These are phyloP conservation scores for Porphyrellus cyaneotinctus DNA, from an alignment of 768 basidiomycete genomes.

Conservation along the genomic window DNA sequence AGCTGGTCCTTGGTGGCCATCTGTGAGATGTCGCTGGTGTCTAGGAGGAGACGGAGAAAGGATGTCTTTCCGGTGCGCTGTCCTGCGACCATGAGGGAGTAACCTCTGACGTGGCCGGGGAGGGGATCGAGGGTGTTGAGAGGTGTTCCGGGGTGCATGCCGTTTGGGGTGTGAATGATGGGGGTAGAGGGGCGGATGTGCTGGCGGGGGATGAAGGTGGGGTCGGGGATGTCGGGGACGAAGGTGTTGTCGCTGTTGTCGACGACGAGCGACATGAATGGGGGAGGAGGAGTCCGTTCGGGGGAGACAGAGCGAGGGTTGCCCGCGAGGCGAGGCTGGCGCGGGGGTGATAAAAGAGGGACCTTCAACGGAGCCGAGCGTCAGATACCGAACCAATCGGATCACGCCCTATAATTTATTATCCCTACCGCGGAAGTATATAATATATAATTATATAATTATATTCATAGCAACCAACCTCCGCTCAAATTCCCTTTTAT, in stretches of 20 bases:
- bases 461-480: slow-evolving; percentile 16
- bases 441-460: slow-evolving; percentile 23
- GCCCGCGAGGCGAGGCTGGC: slow-evolving; percentile 60
- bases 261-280: slow-evolving; percentile 51
- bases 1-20: slow-evolving; percentile 69
- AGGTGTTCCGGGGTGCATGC: slow-evolving; percentile 27
- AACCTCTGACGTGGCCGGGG: slow-evolving; percentile 33
- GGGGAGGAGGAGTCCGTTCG: slow-evolving; percentile 34
- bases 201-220: slow-evolving; percentile 16
- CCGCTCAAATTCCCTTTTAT: slow-evolving; percentile 22
- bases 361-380: slow-evolving; percentile 42
- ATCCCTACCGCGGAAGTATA: slow-evolving; percentile 29
- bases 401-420: slow-evolving; percentile 28
- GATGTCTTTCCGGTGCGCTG: slow-evolving; percentile 83
- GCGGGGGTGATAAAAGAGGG: slow-evolving; percentile 59
- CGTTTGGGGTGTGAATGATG: slow-evolving; percentile 24
- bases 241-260: slow-evolving; percentile 51
- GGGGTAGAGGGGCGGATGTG: slow-evolving; percentile 27
- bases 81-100: slow-evolving; percentile 79
- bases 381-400: slow-evolving; percentile 64
- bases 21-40: slow-evolving; percentile 67
- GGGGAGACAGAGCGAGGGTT: slow-evolving; percentile 42
- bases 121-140: slow-evolving; percentile 26
- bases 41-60: slow-evolving; percentile 80
- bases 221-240: slow-evolving; percentile 43